Evolutionary conservation across 129 eudicot species (phyloP).

Genomic region (Lactuca saligna): DNA sequence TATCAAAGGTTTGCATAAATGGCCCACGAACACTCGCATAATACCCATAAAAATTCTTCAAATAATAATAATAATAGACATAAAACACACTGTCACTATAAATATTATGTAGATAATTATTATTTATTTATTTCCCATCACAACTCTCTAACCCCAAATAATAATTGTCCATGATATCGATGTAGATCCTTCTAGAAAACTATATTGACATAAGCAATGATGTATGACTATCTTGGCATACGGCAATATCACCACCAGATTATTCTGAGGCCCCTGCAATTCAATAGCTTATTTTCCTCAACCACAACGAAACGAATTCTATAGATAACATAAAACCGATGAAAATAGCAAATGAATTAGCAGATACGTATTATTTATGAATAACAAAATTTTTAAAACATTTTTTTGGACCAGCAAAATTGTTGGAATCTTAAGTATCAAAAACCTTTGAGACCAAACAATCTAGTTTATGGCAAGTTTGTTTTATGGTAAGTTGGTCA

Average conservation of each 20-base stretch:
- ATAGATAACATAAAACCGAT: background rate
- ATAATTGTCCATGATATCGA: background rate
- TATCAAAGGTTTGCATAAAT: too few relatives aligned
- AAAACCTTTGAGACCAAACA: too few relatives aligned
- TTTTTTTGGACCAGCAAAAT: too few relatives aligned
- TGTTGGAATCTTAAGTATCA: too few relatives aligned
- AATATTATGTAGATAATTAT: background rate
- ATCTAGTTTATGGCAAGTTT: too few relatives aligned
- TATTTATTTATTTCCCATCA: background rate
- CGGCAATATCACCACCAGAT: background rate
- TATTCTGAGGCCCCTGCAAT: background rate
- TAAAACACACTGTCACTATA: background rate
- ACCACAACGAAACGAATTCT: background rate
- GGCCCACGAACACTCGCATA: too few relatives aligned
- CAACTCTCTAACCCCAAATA: background rate
- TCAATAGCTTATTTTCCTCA: background rate
- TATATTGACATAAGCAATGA: conserved; percentile 20
- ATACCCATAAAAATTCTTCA: too few relatives aligned
- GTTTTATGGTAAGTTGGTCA: too few relatives aligned
- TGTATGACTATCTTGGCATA: conserved; percentile 9
- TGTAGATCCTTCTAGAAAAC: background rate
- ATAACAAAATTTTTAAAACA: too few relatives aligned
- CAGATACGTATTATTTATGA: too few relatives aligned
- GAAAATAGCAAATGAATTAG: too few relatives aligned
- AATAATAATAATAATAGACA: too few relatives aligned